A percentile compares a stretch with the other conserved stretches of the same genome.
Evolutionary conservation across 2,329 filamentous ascomycete genomes (phyloP).

Genomic region (Endoconidiophora laricicola): DNA sequence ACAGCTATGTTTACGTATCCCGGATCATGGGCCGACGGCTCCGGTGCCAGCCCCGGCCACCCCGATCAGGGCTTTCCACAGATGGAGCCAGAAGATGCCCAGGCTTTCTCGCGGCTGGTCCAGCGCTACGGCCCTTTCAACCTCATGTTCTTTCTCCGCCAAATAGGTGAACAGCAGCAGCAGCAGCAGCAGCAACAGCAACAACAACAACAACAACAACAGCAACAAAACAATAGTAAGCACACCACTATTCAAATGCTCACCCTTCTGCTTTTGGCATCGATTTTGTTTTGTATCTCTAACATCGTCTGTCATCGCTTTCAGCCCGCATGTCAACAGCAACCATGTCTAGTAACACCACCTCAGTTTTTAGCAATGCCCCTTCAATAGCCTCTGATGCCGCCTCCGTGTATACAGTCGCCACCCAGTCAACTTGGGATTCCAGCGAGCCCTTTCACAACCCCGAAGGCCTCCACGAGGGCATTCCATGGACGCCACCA

Average conservation of each 20-base stretch:
- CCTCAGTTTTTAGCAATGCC: constrained; percentile 26
- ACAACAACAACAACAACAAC: no score
- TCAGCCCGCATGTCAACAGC: constrained; percentile 24
- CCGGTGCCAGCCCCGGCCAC: not conserved
- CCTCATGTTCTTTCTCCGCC: constrained; percentile 14
- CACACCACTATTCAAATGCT: no score
- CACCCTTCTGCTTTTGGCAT: no score
- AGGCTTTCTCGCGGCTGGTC: constrained; percentile 11
- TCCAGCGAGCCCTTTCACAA: constrained; percentile 10
- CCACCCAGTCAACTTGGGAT: constrained; percentile 12
- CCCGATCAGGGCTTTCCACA: constrained; percentile 8
- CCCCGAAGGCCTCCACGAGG: constrained; percentile 6
- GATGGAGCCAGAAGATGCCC: constrained; percentile 13
- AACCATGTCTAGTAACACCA: constrained; percentile 24
- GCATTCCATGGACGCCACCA: constrained; percentile 11
- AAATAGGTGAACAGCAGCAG: constrained; percentile 12
- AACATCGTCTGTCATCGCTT: not conserved
- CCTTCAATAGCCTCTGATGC: constrained; percentile 24
- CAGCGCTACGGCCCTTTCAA: constrained; percentile 14
- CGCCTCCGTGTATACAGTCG: constrained; percentile 11
- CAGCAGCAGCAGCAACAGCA: no score
- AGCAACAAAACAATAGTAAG: no score
- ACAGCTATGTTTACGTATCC: constrained; percentile 13
- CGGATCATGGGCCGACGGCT: constrained; percentile 13
- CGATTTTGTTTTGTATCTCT: not conserved